Percentiles rank a stretch among this genome's conserved stretches.
These are phyloP conservation scores for Salvia hispanica DNA, from an alignment of 257 asterid species.

Conservation along the genomic window DNA sequence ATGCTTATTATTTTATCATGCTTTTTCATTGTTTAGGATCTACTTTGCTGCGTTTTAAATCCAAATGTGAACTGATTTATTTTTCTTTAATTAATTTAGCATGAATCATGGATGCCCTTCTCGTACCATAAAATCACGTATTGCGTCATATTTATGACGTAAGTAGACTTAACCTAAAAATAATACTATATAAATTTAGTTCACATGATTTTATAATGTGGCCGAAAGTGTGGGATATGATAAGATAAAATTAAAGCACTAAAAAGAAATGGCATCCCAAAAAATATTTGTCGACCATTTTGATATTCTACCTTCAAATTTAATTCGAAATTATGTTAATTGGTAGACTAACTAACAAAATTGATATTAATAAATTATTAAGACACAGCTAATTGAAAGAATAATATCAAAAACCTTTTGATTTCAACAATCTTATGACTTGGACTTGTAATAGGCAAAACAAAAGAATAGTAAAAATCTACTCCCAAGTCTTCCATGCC, in stretches of 20 bases:
- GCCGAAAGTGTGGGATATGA: not conserved
- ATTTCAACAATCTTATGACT: slow-evolving; percentile 24
- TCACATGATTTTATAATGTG: not conserved
- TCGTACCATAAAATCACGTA: not conserved
- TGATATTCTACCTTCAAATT: not conserved
- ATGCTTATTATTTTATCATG: not conserved
- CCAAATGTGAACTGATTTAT: slow-evolving; percentile 22
- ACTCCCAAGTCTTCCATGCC: slow-evolving; percentile 53
- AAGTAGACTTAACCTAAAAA: not conserved
- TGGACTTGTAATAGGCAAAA: slow-evolving; percentile 25
- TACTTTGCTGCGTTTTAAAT: slow-evolving; percentile 1
- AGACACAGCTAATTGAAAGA: too few species aligned
- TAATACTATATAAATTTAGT: not conserved
- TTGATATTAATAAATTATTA: too few species aligned
- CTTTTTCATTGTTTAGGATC: not conserved
- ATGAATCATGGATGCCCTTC: slow-evolving; percentile 13
- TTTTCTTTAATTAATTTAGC: not conserved
- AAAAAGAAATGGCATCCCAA: not conserved
- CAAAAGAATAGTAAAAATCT: slow-evolving; percentile 41
- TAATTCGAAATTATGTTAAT: not conserved
- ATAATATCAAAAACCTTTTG: too few species aligned
- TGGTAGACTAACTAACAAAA: not conserved
- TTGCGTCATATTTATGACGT: not conserved
- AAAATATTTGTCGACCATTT: not conserved
- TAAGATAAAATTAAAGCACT: not conserved